Evolutionary conservation across 495 filamentous ascomycete species (phyloP).

Genomic region (Tuber aestivum): DNA sequence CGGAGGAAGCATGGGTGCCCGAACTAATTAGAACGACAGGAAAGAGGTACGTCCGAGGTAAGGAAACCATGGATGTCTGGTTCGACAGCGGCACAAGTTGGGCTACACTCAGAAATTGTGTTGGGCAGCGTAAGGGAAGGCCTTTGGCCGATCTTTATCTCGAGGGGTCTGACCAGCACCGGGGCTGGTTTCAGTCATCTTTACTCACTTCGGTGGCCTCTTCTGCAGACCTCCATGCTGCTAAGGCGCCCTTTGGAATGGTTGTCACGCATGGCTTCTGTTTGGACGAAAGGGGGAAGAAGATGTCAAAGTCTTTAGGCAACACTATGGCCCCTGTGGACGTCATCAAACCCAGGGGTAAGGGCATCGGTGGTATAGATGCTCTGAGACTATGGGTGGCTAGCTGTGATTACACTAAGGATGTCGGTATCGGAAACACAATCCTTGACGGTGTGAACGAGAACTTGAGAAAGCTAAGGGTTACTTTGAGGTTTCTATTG

Average conservation of each 20-base stretch:
- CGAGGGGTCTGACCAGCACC: constrained; percentile 91
- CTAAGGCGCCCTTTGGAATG: constrained; percentile 65
- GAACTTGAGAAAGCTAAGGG: constrained; percentile 73
- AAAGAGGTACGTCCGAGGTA: constrained; percentile 56
- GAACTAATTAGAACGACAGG: constrained; percentile 18
- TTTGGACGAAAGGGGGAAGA: constrained; percentile 77
- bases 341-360: constrained; percentile 58
- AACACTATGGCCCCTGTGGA: constrained; percentile 75
- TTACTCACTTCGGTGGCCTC: constrained; percentile 75
- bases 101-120: constrained; percentile 47
- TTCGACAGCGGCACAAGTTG: constrained; percentile 97
- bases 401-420: constrained; percentile 80
- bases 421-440: constrained; percentile 69
- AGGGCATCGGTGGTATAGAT: constrained; percentile 21
- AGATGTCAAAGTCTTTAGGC: constrained; percentile 98
- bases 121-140: constrained; percentile 39
- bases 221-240: constrained; percentile 38
- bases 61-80: constrained; percentile 99
- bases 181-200: constrained; percentile 98
- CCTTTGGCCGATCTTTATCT: constrained; percentile 78
- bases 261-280: constrained; percentile 95
- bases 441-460: constrained; percentile 69
- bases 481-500: constrained; percentile 79
- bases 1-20: constrained; percentile 51
- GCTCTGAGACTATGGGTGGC: constrained; percentile 72